phyloP scores from a whole-genome alignment of 768 basidiomycete species.

The Lactarius pseudohatsudake region DNA sequence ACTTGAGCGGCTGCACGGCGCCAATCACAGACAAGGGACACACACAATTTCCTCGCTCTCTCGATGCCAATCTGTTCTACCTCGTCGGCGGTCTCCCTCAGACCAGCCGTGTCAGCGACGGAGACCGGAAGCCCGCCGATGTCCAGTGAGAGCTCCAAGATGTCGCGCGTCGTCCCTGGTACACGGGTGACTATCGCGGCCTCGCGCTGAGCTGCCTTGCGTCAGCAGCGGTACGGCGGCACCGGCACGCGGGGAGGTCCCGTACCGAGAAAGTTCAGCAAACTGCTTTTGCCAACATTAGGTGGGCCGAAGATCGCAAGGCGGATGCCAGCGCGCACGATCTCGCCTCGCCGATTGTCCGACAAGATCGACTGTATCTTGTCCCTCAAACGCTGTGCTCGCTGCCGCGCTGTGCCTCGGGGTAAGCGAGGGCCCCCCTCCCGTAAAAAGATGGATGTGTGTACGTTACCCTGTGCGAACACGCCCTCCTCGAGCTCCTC shows the following conservation, averaged over 20 bases:
- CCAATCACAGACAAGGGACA: conserved; percentile 34
- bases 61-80: conserved; percentile 84
- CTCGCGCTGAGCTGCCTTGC: conserved; percentile 67
- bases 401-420: conserved; percentile 48
- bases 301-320: conserved; percentile 91
- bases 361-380: conserved; percentile 57
- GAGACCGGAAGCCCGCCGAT: conserved; percentile 84
- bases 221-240: neutral
- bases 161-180: conserved; percentile 88
- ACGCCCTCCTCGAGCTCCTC: conserved; percentile 87
- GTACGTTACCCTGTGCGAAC: conserved; percentile 59
- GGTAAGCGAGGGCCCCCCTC: conserved; percentile 10
- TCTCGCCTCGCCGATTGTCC: conserved; percentile 78
- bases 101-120: conserved; percentile 83
- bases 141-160: conserved; percentile 82
- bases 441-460: neutral
- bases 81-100: conserved; percentile 63
- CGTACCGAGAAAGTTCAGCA: conserved; percentile 80
- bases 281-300: conserved; percentile 91
- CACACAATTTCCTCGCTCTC: conserved; percentile 64
- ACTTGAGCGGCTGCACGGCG: conserved; percentile 1
- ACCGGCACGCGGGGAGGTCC: neutral
- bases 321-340: conserved; percentile 77
- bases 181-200: conserved; percentile 88
- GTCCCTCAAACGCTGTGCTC: conserved; percentile 48